These are phyloP conservation scores for Nemania abortiva DNA, from an alignment of 2,329 filamentous ascomycete genomes.

Conservation along the genomic window DNA sequence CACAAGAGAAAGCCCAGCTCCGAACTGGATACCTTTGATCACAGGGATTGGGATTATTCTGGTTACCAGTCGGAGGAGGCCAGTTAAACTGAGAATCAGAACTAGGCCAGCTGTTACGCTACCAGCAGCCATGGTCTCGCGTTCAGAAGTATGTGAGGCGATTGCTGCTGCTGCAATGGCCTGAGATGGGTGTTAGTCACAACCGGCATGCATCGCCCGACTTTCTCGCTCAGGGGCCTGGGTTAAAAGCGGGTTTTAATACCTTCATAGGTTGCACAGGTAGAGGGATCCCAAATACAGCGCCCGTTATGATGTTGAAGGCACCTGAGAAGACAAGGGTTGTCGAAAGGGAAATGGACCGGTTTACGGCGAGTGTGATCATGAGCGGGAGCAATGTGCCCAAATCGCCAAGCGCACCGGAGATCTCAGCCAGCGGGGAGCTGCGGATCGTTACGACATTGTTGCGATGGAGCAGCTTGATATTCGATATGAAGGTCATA, in stretches of 20 bases:
- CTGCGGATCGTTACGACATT: conserved; percentile 63
- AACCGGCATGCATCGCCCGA: not conserved
- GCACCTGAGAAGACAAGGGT: conserved; percentile 90
- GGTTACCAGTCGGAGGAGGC: conserved; percentile 80
- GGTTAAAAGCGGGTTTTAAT: conserved; percentile 10
- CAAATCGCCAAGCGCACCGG: conserved; percentile 82
- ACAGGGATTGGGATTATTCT: conserved; percentile 84
- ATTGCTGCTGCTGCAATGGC: conserved; percentile 95
- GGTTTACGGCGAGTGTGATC: conserved; percentile 83
- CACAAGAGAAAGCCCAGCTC: conserved; percentile 85
- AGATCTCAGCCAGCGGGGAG: conserved; percentile 76
- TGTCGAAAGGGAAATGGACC: conserved; percentile 82
- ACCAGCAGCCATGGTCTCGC: conserved; percentile 84
- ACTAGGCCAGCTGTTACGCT: conserved; percentile 81
- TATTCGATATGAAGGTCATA: conserved; percentile 48
- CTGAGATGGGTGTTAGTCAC: conserved; percentile 51
- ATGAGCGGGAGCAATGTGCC: conserved; percentile 80
- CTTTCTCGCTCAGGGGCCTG: not conserved
- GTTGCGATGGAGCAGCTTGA: conserved; percentile 56
- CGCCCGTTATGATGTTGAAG: conserved; percentile 86
- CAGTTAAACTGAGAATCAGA: conserved; percentile 81
- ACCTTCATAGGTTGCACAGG: conserved; percentile 91
- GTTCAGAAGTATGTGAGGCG: conserved; percentile 71
- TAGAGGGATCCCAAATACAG: conserved; percentile 86
- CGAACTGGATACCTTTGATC: conserved; percentile 94